Percentiles rank a stretch among this genome's conserved stretches.
Evolutionary conservation across 352 stramenopile genomes (phyloP).

Genomic region (Pseudoperonospora humuli): DNA sequence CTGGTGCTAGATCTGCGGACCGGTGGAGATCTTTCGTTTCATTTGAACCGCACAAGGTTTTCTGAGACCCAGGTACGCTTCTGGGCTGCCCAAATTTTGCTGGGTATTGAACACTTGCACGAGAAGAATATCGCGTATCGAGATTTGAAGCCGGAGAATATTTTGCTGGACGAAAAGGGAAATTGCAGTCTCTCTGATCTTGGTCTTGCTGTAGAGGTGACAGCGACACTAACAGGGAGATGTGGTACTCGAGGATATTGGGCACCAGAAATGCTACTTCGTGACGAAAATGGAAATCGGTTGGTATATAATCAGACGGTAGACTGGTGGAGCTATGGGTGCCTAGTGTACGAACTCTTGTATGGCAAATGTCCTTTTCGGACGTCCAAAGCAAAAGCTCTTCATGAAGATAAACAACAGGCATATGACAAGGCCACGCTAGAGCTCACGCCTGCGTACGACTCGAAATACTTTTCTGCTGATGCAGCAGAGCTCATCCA

Average conservation of each 20-base stretch:
- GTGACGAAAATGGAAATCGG: slow-evolving; percentile 86
- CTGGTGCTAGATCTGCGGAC: slow-evolving; percentile 95
- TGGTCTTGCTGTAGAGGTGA: slow-evolving; percentile 93
- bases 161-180: slow-evolving; percentile 90
- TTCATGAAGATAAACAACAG: slow-evolving; percentile 87
- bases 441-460: slow-evolving; percentile 67
- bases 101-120: slow-evolving; percentile 79
- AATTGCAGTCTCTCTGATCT: slow-evolving; percentile 95
- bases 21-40: slow-evolving; percentile 92
- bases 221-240: slow-evolving; percentile 65
- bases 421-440: slow-evolving; percentile 79
- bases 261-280: slow-evolving; percentile 94
- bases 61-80: slow-evolving; percentile 71
- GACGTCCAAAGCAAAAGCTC: slow-evolving; percentile 90
- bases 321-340: slow-evolving; percentile 98
- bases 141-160: slow-evolving; percentile 88
- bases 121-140: slow-evolving; percentile 88
- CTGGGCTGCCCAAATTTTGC: slow-evolving; percentile 72
- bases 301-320: slow-evolving; percentile 92
- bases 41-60: slow-evolving; percentile 63
- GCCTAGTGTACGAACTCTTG: slow-evolving; percentile 95
- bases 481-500: slow-evolving; percentile 71
- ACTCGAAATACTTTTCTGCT: slow-evolving; percentile 74
- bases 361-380: slow-evolving; percentile 95
- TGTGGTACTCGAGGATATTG: slow-evolving; percentile 87